Base-by-base conservation (phyloP, 768 basidiomycete species). In the Amanita exitialis region DNA sequence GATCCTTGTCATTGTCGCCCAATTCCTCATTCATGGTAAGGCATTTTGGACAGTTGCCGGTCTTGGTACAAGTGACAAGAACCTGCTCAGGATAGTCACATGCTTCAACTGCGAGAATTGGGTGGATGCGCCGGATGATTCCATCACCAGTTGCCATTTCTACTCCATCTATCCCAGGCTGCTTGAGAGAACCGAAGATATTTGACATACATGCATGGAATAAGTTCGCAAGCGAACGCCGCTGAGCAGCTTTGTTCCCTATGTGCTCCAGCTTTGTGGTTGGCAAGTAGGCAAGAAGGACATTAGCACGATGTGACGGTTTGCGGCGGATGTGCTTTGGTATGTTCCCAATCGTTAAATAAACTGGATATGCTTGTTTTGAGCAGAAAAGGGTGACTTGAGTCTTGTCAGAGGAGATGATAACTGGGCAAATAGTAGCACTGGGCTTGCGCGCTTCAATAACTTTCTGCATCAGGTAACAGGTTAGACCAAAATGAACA, bases 391-490 rank as follows among this genome's bases (percentile, higher is more conserved):
- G 55, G 0, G 68, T 67, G 1, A 73, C 55, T 37, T 62, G 56
- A 0, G 70, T 73, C 51, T 75, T 75, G 58, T 76, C 74, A 0
- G 70, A 65, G 0, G 70, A 64, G 4, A 77, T 55, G 15, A 77
- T 74, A 3, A 76, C 39, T 0, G 72, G 73, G 1, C 65, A 55
- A 6, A 72, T 58, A 3, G 69, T 65, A 23, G 16, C 15, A n/a
- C 44, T 15, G 0, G 32, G 47, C 6, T 35, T 32, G 3, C 13
- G n/a, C 7, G 28, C 15, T 41, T 49, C 38, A n/a, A 41, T 21
- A 23, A 12, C 15, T 28, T 6, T 47, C 20, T 38, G 36, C 6
- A 27, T 27, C 25, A 15, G 15, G 12, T 7, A 20, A 16, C 3
- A 20, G 25, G 13, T 16, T 21, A 35, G 28, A 25, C 10, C 7